phyloP scores from a whole-genome alignment of 441 rosid species.

The Biscutella laevigata region DNA sequence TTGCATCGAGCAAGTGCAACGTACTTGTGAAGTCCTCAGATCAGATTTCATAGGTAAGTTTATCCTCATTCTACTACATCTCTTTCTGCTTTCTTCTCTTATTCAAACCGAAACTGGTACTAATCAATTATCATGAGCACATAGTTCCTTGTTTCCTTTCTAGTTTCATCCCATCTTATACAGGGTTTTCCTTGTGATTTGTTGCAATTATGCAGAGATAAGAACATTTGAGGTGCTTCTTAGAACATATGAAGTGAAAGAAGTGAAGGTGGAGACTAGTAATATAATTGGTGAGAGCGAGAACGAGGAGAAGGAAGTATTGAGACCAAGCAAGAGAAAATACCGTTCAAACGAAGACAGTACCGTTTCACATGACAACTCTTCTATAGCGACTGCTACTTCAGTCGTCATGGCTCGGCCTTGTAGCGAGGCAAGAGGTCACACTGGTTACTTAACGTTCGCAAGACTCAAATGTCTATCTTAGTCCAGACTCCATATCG shows the following conservation, averaged over 20 bases:
- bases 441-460: slow-evolving; percentile 80
- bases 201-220: slow-evolving; percentile 41
- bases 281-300: slow-evolving; percentile 11
- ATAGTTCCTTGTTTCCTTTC: not conserved
- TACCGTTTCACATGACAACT: slow-evolving; percentile 10
- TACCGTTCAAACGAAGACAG: slow-evolving; percentile 36
- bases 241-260: slow-evolving; percentile 66
- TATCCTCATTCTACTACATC: not conserved
- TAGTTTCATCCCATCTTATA: not conserved
- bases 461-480: slow-evolving; percentile 58
- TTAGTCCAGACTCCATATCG: slow-evolving; percentile 1
- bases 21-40: slow-evolving; percentile 60
- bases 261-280: slow-evolving; percentile 36
- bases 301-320: slow-evolving; percentile 28
- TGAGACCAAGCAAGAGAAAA: slow-evolving; percentile 64
- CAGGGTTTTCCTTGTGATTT: not conserved
- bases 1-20: slow-evolving; percentile 87
- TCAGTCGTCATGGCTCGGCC: slow-evolving; percentile 56
- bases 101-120: not conserved
- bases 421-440: slow-evolving; percentile 65
- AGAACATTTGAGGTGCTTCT: slow-evolving; percentile 79
- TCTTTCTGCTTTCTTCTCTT: slow-evolving; percentile 1
- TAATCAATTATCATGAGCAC: not conserved
- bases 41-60: slow-evolving; percentile 57
- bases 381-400: slow-evolving; percentile 20